These are phyloP conservation scores for Priceomyces carsonii DNA, from an alignment of 805 yeast genomes.

Conservation along the genomic window DNA sequence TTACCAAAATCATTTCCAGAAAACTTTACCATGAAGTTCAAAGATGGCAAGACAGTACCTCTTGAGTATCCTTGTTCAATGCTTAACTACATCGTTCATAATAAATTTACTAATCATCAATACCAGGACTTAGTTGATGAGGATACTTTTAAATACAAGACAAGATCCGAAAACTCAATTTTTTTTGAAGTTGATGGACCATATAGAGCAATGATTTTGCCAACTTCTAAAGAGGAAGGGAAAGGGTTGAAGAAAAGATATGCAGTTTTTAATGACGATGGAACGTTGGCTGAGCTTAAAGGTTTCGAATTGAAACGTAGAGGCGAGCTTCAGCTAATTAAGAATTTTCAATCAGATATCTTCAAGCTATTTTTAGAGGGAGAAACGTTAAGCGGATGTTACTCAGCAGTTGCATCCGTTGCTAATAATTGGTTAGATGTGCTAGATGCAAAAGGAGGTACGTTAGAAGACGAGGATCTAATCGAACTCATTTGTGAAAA, in stretches of 20 bases:
- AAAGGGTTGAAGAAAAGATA: slow-evolving; percentile 94
- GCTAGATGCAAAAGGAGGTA: slow-evolving; percentile 79
- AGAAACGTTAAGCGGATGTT: slow-evolving; percentile 72
- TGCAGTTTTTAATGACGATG: slow-evolving; percentile 96
- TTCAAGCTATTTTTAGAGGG: slow-evolving; percentile 92
- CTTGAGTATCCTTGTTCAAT: slow-evolving; percentile 94
- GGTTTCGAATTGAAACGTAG: slow-evolving; percentile 97
- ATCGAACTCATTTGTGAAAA: slow-evolving; percentile 95
- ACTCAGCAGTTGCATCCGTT: slow-evolving; percentile 83
- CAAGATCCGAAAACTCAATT: slow-evolving; percentile 86
- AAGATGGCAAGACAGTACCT: slow-evolving; percentile 73
- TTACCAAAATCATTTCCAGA: slow-evolving; percentile 93
- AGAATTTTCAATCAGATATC: slow-evolving; percentile 92
- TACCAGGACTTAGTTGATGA: slow-evolving; percentile 86
- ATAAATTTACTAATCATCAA: slow-evolving; percentile 88
- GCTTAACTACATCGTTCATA: slow-evolving; percentile 91
- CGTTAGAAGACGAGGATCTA: slow-evolving; percentile 90
- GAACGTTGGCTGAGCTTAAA: slow-evolving; percentile 89
- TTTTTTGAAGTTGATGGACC: slow-evolving; percentile 99
- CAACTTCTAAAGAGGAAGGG: slow-evolving; percentile 97
- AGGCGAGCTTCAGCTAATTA: slow-evolving; percentile 91
- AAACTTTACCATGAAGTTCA: slow-evolving; percentile 66
- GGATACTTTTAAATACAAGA: slow-evolving; percentile 64
- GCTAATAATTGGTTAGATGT: slow-evolving; percentile 97
- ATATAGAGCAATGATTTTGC: slow-evolving; percentile 93